Evolutionary conservation across 208 protist genomes (phyloP).

Genomic region (Ichthyophonus hoferi): DNA sequence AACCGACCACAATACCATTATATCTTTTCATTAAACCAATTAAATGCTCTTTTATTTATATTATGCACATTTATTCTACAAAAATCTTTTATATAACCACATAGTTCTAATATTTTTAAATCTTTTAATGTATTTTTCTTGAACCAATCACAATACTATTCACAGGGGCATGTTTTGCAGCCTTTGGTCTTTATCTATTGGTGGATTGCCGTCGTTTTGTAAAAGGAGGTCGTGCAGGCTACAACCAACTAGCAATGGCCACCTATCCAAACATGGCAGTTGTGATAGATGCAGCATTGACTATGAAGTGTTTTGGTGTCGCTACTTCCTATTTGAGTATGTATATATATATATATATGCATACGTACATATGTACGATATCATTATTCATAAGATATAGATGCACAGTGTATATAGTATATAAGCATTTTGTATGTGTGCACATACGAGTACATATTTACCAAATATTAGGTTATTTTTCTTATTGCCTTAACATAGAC

Average conservation of each 20-base stretch:
- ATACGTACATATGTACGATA: not conserved
- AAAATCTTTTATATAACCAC: no score
- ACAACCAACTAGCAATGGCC: constrained; percentile 3
- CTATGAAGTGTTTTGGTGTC: constrained; percentile 54
- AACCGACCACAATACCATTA: no score
- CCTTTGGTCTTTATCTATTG: constrained; percentile 29
- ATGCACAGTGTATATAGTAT: not conserved
- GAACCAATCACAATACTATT: no score
- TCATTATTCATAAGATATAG: not conserved
- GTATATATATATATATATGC: not conserved
- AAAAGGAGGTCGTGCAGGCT: not conserved
- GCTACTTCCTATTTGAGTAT: constrained; percentile 41
- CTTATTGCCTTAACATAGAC: no score
- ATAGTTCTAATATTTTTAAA: no score
- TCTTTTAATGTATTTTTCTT: no score
- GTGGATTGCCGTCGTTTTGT: not conserved
- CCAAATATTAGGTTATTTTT: no score
- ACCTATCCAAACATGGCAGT: not conserved
- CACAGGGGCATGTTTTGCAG: not conserved
- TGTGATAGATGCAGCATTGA: constrained; percentile 27
- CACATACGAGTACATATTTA: not conserved
- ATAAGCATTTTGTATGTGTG: not conserved
- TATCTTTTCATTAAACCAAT: no score
- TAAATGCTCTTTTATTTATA: no score
- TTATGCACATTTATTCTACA: no score